A percentile compares a stretch with the other conserved stretches of the same genome.
Evolutionary conservation across 148 eudicot species (phyloP).

Genomic region (Drosera capensis): DNA sequence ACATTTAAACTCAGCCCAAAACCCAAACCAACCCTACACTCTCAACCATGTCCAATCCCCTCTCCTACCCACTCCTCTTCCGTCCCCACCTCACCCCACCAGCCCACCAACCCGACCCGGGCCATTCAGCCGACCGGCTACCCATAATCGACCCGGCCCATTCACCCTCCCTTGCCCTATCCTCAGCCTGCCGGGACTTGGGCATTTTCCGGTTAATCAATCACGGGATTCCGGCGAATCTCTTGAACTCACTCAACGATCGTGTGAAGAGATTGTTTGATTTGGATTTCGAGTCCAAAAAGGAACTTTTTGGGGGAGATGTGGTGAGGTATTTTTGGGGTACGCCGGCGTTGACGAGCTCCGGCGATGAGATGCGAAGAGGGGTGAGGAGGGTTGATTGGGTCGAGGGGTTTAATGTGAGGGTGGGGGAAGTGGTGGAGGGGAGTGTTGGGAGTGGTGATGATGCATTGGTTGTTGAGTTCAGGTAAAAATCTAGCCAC

Average conservation of each 20-base stretch:
- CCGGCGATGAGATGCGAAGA: constrained; percentile 20
- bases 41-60: too few species aligned
- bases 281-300: constrained; percentile 33
- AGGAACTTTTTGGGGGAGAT: constrained; percentile 7
- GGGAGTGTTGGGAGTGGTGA: constrained; percentile 4
- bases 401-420: constrained; percentile 51
- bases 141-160: too few species aligned
- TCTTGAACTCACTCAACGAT: constrained; percentile 19
- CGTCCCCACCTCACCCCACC: too few species aligned
- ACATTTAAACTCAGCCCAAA: too few species aligned
- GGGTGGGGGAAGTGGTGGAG: too few species aligned
- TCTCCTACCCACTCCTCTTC: too few species aligned
- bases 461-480: constrained; percentile 21
- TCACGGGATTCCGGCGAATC: constrained; percentile 47
- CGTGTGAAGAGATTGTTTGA: constrained; percentile 22
- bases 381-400: constrained; percentile 27
- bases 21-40: too few species aligned
- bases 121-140: too few species aligned
- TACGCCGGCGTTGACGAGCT: constrained; percentile 35
- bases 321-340: constrained; percentile 65
- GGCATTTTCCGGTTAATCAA: constrained; percentile 63
- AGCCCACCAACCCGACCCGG: too few species aligned
- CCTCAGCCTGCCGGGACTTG: constrained; percentile 48
- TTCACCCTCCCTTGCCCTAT: too few species aligned
- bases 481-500: constrained; percentile 26